A percentile compares a stretch with the other conserved stretches of the same genome.
These are phyloP conservation scores for Diaporthe sp. DNA, from an alignment of 2,329 filamentous ascomycete species.

Conservation along the genomic window DNA sequence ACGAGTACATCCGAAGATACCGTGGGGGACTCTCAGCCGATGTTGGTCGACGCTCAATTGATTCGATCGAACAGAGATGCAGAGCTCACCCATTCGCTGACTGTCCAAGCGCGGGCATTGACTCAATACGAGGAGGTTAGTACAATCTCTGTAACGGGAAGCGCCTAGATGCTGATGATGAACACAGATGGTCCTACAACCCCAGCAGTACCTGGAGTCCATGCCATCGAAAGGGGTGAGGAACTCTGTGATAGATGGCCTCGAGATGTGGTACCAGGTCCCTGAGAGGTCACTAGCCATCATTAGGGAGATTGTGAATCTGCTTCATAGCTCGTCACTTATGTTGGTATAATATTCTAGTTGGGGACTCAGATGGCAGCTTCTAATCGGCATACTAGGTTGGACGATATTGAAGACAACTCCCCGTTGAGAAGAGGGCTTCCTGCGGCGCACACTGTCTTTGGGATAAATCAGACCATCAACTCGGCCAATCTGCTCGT, in stretches of 20 bases:
- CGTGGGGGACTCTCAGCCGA: background rate
- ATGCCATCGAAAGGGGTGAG: constrained; percentile 16
- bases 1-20: background rate
- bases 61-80: background rate
- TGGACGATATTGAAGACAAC: constrained; percentile 17
- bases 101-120: background rate
- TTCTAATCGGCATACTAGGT: background rate
- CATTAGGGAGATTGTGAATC: background rate
- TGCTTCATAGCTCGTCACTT: background rate
- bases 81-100: background rate
- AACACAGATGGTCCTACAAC: background rate
- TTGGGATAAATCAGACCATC: background rate
- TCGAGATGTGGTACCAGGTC: background rate
- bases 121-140: background rate
- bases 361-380: background rate
- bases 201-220: background rate
- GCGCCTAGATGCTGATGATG: background rate
- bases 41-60: background rate
- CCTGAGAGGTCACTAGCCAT: background rate
- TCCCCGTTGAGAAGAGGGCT: background rate
- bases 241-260: background rate
- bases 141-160: background rate
- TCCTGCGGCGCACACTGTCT: constrained; percentile 4
- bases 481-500: background rate
- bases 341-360: background rate